Percentiles rank a stretch among this genome's conserved stretches.
These are phyloP conservation scores for Zygoascus flipseniorum DNA, from an alignment of 805 yeast species.

Conservation along the genomic window DNA sequence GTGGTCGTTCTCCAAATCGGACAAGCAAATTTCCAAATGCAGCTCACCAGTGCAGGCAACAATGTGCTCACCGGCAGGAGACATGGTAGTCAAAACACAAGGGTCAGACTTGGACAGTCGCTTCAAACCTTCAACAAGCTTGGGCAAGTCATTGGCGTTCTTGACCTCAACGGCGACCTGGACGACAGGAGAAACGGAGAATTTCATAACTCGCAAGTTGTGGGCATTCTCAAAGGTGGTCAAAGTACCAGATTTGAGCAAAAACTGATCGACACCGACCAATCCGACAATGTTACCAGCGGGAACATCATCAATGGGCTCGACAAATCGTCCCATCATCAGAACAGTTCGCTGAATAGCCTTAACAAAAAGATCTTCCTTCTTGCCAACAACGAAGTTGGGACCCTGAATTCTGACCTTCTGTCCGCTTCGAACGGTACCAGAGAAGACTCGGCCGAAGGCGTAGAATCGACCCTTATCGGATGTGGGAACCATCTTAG, in stretches of 20 bases:
- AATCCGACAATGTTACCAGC: constrained; percentile 99
- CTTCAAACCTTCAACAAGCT: constrained; percentile 99
- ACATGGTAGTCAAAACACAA: constrained; percentile 83
- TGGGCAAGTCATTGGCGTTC: constrained; percentile 99
- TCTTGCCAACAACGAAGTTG: constrained; percentile 97
- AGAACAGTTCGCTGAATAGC: constrained; percentile 98
- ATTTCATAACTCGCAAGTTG: constrained; percentile 99
- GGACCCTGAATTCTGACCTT: constrained; percentile 99
- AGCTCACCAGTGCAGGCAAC: constrained; percentile 99
- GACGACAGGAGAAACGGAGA: constrained; percentile 99
- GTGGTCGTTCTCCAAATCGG: constrained; percentile 95
- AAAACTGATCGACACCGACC: constrained; percentile 99
- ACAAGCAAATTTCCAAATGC: constrained; percentile 96
- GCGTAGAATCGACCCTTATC: constrained; percentile 99
- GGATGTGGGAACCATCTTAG: constrained; percentile 99
- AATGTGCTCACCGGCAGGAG: constrained; percentile 97
- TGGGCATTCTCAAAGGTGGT: constrained; percentile 95
- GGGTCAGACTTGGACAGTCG: constrained; percentile 99
- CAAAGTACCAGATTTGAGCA: constrained; percentile 97
- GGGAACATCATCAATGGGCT: constrained; percentile 98
- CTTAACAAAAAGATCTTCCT: constrained; percentile 95
- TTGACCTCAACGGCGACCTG: constrained; percentile 99
- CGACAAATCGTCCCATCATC: constrained; percentile 99
- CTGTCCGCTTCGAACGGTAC: constrained; percentile 98
- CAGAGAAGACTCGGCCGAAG: constrained; percentile 99